phyloP scores from a whole-genome alignment of 805 yeast species.

The Yamadazyma laniorum region DNA sequence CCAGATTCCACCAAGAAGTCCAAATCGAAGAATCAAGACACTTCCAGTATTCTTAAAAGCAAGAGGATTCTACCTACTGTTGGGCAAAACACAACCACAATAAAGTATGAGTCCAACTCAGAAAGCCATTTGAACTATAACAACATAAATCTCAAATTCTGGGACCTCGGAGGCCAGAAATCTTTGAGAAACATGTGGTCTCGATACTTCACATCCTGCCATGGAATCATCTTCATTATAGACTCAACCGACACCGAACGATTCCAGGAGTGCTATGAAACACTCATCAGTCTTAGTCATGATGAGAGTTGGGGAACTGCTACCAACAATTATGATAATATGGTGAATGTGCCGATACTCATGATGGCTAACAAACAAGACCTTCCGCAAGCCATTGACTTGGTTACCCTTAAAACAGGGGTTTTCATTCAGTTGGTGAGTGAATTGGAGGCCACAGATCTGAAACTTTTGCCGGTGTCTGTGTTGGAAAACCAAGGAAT shows the following conservation, averaged over 20 bases:
- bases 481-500: conserved; percentile 85
- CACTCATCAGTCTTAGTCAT: conserved; percentile 48
- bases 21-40: conserved; percentile 11
- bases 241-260: conserved; percentile 86
- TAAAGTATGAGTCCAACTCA: conserved; percentile 25
- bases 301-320: conserved; percentile 40
- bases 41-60: conserved; percentile 29
- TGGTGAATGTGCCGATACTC: conserved; percentile 75
- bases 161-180: conserved; percentile 98
- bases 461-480: conserved; percentile 84
- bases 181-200: conserved; percentile 84
- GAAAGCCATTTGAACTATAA: conserved; percentile 23
- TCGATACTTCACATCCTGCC: conserved; percentile 79
- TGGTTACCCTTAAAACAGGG: conserved; percentile 68
- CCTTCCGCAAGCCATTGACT: conserved; percentile 45
- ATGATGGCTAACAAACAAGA: conserved; percentile 98
- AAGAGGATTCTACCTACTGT: conserved; percentile 85
- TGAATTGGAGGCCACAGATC: conserved; percentile 85
- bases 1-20: conserved; percentile 19
- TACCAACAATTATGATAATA: conserved; percentile 18
- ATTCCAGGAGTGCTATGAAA: conserved; percentile 76
- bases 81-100: conserved; percentile 75
- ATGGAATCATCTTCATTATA: conserved; percentile 88
- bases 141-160: conserved; percentile 64
- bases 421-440: conserved; percentile 79